Conservation (phyloP, 2,329 filamentous ascomycete species). For the Dothideomycetidae sp. region DNA sequence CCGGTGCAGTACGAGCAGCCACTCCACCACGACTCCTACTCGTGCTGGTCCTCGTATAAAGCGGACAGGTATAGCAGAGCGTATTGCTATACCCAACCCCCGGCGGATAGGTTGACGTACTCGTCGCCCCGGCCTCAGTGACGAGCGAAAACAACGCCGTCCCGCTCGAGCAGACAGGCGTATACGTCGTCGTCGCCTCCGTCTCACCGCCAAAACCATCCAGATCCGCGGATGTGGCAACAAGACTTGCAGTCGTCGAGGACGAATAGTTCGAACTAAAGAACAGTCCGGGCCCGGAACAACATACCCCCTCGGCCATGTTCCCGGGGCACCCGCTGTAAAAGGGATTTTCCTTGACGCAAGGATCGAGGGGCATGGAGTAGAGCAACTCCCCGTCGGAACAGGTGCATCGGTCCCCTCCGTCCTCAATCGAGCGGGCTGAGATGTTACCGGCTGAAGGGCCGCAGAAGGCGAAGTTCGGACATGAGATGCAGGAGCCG, state of each 20-base stretch:
- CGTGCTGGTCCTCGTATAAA: background rate
- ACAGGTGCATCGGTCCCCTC: background rate
- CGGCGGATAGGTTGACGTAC: background rate
- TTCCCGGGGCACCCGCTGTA: background rate
- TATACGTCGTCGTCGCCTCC: background rate
- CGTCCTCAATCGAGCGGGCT: background rate
- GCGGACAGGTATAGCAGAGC: background rate
- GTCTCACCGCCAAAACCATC: too few species aligned
- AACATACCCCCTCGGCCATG: background rate
- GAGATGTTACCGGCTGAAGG: background rate
- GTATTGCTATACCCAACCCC: background rate
- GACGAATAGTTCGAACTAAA: too few species aligned
- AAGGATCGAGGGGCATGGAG: background rate
- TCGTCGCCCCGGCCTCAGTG: background rate
- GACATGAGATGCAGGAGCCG: conserved; percentile 39
- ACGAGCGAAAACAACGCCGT: background rate
- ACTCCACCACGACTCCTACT: too few species aligned
- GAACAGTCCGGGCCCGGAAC: background rate
- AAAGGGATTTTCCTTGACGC: background rate
- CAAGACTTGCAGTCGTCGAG: too few species aligned
- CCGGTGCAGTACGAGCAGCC: too few species aligned
- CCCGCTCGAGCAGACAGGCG: background rate
- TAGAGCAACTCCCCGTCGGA: background rate
- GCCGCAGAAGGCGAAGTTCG: conserved; percentile 36
- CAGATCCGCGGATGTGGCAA: too few species aligned